These are phyloP conservation scores for Macadamia tetraphylla DNA, from an alignment of 164 flowering plant species.

Conservation along the genomic window DNA sequence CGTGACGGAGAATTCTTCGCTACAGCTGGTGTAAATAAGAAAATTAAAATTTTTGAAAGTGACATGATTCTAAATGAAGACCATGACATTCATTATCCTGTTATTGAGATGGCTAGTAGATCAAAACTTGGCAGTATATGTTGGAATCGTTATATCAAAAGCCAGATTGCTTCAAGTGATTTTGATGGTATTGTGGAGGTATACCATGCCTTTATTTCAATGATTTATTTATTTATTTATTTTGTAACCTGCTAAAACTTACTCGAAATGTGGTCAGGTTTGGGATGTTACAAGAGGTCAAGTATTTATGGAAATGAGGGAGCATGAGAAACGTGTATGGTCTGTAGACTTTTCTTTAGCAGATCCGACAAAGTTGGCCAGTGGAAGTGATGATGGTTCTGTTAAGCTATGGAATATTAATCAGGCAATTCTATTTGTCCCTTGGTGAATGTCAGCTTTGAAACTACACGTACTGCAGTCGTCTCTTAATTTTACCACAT, in stretches of 20 bases:
- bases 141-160: slow-evolving; percentile 93
- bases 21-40: slow-evolving; percentile 93
- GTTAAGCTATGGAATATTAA: slow-evolving; percentile 99
- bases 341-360: slow-evolving; percentile 84
- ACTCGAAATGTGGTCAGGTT: slow-evolving; percentile 40
- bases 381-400: slow-evolving; percentile 95
- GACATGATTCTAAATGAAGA: slow-evolving; percentile 59
- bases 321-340: slow-evolving; percentile 96
- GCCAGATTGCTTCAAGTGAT: slow-evolving; percentile 96
- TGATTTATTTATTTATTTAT: not conserved
- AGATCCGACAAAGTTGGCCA: slow-evolving; percentile 90
- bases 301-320: slow-evolving; percentile 67
- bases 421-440: slow-evolving; percentile 94
- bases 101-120: slow-evolving; percentile 80
- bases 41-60: slow-evolving; percentile 92
- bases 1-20: slow-evolving; percentile 96
- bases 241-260: slow-evolving; percentile 1
- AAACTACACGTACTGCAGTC: slow-evolving; percentile 82
- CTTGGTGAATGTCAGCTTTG: slow-evolving; percentile 91
- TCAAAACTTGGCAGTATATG: slow-evolving; percentile 89
- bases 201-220: not conserved
- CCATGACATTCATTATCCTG: slow-evolving; percentile 95
- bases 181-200: slow-evolving; percentile 99
- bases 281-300: slow-evolving; percentile 93
- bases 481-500: slow-evolving; percentile 29